Base-by-base conservation (phyloP, 805 yeast species). In the Kodamaea laetipori region DNA sequence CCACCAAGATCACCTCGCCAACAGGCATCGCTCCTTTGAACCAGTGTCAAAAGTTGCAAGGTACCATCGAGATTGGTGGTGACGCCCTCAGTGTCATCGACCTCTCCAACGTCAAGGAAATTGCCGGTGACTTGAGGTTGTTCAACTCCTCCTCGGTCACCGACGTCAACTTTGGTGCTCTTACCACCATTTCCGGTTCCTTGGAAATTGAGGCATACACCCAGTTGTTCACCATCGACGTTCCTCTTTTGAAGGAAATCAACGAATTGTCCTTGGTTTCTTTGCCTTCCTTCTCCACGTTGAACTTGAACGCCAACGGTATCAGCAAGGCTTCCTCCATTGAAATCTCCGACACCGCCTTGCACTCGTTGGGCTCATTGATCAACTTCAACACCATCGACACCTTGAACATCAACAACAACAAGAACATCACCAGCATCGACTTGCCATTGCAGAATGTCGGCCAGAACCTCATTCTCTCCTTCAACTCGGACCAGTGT, bases 21-120 rank as follows among this genome's bases (percentile, higher is more conserved):
- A 54, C 69, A 33, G 72, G 64, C 18, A 53, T 67, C 26, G 45
- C 60, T 25, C 52, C 48, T 40, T 55, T 71, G 42, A 63, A 59
- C 47, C 49, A 73, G 8, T 71, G 76, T 54, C 64, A 69, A n/a
- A 70, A 74, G 16, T 60, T 71, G 46, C 66, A 61, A 19, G 76
- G 76, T 39, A 53, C 56, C 39, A 66, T 71, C 43, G 63, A 66
- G 48, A 56, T 71, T 42, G 55, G 63, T 39, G 64, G 64, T n/a
- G 55, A 57, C 42, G 53, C 35, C 24, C 32, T 58, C 16, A 49
- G 50, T 13, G 38, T 47, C 17, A 39, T 58, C 43, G 60, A 59
- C 53, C 52, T 59, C 55, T 43, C 53, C 37, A 16, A 32, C 21
- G 61, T 59, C 37, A 27, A 46, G 45, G 44, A 44, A 37, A 50